Percentiles rank a stretch among this genome's conserved stretches.
Conservation (phyloP, 129 eudicot species). For the Saussurea involucrata region DNA sequence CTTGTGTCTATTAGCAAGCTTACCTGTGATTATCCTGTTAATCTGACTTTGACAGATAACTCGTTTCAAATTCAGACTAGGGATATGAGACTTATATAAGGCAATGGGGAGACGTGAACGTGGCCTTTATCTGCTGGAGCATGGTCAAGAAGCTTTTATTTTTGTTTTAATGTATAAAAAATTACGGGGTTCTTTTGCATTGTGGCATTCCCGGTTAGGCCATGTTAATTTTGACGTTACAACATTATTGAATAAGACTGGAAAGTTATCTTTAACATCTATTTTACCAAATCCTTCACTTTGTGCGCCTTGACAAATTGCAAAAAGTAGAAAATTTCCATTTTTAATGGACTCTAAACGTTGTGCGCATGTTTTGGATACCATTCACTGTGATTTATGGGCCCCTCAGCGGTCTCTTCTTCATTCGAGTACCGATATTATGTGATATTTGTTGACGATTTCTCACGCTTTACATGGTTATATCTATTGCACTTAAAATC, state of each 20-base stretch:
- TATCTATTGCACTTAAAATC: background rate
- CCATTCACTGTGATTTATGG: slow-evolving; percentile 8
- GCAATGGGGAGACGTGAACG: background rate
- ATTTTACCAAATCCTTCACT: background rate
- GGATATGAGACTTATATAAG: background rate
- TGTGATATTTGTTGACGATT: slow-evolving; percentile 11
- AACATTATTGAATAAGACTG: background rate
- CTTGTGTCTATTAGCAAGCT: slow-evolving; percentile 3
- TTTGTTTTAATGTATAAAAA: background rate
- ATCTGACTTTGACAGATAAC: background rate
- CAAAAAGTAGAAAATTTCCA: background rate
- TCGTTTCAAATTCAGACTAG: background rate
- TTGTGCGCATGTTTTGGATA: background rate
- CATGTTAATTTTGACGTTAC: background rate
- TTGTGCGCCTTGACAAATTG: background rate
- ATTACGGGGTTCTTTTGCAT: background rate
- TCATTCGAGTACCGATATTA: background rate
- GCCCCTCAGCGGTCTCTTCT: background rate
- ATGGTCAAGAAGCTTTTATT: background rate
- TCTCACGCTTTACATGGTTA: background rate
- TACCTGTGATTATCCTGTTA: background rate
- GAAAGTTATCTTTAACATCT: background rate
- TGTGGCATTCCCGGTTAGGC: background rate
- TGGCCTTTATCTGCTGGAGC: background rate
- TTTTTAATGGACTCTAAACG: background rate